Conservation (phyloP, 495 filamentous ascomycete species). For the Usnea hakonensis region DNA sequence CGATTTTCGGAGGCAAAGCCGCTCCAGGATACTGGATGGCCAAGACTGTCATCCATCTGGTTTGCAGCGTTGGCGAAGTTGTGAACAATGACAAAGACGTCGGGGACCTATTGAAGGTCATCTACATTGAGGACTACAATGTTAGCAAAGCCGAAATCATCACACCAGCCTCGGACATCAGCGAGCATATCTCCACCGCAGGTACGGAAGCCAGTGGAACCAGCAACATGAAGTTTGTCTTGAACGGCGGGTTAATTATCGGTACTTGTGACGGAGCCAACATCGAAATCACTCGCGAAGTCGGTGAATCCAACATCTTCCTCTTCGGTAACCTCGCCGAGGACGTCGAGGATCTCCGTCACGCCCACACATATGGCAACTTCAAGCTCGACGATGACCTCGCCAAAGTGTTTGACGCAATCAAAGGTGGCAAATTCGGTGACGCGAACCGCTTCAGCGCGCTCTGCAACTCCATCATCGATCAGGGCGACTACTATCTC, state of each 20-base stretch:
- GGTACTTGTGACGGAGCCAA: constrained; percentile 98
- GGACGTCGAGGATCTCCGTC: constrained; percentile 92
- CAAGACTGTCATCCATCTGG: constrained; percentile 94
- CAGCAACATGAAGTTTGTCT: constrained; percentile 96
- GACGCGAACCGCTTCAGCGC: constrained; percentile 66
- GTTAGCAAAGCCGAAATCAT: constrained; percentile 99
- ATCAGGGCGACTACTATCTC: constrained; percentile 95
- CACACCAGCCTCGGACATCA: constrained; percentile 86
- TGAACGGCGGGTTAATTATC: constrained; percentile 95
- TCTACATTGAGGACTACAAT: constrained; percentile 98
- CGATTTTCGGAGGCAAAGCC: constrained; percentile 96
- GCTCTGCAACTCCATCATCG: constrained; percentile 71
- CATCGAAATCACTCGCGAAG: constrained; percentile 96
- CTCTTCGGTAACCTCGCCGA: constrained; percentile 95
- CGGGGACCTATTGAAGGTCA: constrained; percentile 89
- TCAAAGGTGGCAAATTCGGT: constrained; percentile 71
- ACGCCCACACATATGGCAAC: constrained; percentile 74
- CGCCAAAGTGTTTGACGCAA: constrained; percentile 70
- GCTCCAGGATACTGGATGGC: constrained; percentile 99
- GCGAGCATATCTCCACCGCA: constrained; percentile 97
- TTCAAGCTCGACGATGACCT: constrained; percentile 73
- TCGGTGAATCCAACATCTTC: constrained; percentile 95
- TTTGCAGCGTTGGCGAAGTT: constrained; percentile 85
- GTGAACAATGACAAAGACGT: constrained; percentile 89
- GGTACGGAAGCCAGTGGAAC: constrained; percentile 72